phyloP scores from a whole-genome alignment of 305 asterid species.

The Fraxinus baroniana region DNA sequence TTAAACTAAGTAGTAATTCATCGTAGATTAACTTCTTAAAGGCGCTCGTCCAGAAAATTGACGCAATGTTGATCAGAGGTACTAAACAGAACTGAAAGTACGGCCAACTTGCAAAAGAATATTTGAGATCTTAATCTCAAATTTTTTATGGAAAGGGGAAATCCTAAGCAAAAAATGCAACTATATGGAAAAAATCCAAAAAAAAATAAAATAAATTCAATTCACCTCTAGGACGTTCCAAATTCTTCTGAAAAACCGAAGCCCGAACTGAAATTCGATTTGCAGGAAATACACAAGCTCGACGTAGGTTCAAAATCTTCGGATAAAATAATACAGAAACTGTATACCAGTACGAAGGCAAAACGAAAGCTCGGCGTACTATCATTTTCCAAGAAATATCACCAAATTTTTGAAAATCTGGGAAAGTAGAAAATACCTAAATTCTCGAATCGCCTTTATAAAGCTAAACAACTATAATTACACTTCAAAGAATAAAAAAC shows the following conservation, averaged over 20 bases:
- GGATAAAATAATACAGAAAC: constrained; percentile 14
- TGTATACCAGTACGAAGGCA: constrained; percentile 28
- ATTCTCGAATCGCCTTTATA: background rate
- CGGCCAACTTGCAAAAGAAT: constrained; percentile 8
- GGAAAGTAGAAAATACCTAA: background rate
- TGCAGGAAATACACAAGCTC: constrained; percentile 29
- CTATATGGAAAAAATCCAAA: background rate
- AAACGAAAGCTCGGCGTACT: constrained; percentile 20
- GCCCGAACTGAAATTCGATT: constrained; percentile 22
- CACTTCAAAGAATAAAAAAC: constrained; percentile 9
- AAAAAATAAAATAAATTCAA: too few species aligned
- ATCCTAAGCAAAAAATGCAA: background rate
- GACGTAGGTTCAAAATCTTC: constrained; percentile 23
- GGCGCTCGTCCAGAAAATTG: background rate
- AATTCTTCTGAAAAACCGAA: constrained; percentile 20
- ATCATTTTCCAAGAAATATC: constrained; percentile 29
- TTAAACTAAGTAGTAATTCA: background rate
- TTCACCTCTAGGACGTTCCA: constrained; percentile 35
- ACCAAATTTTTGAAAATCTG: background rate
- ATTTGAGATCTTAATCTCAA: background rate
- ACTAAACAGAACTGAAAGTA: constrained; percentile 18
- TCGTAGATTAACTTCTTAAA: background rate
- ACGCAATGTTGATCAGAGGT: constrained; percentile 11
- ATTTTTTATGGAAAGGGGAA: background rate
- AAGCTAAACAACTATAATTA: constrained; percentile 3